These are phyloP conservation scores for Puccinia novopanici DNA, from an alignment of 1,284 basidiomycete genomes.

Conservation along the genomic window DNA sequence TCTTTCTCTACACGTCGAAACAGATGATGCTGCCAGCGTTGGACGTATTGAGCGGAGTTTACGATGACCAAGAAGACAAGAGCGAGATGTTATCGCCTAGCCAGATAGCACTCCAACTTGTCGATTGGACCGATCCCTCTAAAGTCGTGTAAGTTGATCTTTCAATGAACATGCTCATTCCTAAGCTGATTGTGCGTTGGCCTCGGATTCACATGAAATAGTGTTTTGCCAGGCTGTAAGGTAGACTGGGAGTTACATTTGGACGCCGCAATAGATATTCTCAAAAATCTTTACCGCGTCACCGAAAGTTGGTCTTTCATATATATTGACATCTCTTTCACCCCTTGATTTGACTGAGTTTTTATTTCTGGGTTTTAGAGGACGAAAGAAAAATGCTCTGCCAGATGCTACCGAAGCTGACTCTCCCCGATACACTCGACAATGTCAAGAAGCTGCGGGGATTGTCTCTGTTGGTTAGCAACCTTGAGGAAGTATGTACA, in stretches of 20 bases:
- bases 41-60: conserved; percentile 69
- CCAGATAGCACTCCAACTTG: conserved; percentile 79
- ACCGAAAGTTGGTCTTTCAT: conserved; percentile 60
- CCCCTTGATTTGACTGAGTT: conserved; percentile 55
- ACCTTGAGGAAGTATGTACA: conserved; percentile 67
- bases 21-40: conserved; percentile 70
- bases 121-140: conserved; percentile 90
- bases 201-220: conserved; percentile 1
- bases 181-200: not conserved
- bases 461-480: conserved; percentile 67
- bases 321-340: conserved; percentile 56
- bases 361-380: conserved; percentile 61
- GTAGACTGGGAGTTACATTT: conserved; percentile 65
- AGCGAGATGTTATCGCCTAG: conserved; percentile 72
- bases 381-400: conserved; percentile 79
- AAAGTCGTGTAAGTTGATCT: conserved; percentile 70
- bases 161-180: not conserved
- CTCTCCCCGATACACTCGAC: conserved; percentile 71
- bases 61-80: conserved; percentile 76
- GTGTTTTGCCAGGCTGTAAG: conserved; percentile 56
- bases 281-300: conserved; percentile 65
- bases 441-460: conserved; percentile 66
- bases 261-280: conserved; percentile 74
- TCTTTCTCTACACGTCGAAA: conserved; percentile 10
- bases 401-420: conserved; percentile 75